These are phyloP conservation scores for Rhodotorula paludigena DNA, from an alignment of 768 basidiomycete species.

Conservation along the genomic window DNA sequence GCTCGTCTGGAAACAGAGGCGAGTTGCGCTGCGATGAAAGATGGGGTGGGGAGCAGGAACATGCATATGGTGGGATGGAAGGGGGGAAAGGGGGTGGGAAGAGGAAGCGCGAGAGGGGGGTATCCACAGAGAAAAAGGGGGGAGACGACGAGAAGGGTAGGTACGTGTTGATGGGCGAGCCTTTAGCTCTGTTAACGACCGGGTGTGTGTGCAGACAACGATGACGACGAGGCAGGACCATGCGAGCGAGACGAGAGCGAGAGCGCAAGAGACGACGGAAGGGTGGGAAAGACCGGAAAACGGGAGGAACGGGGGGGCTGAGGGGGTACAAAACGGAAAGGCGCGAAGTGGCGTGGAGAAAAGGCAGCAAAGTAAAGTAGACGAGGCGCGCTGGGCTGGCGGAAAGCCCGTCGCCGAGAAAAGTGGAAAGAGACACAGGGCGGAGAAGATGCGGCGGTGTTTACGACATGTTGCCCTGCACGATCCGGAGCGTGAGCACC, in stretches of 20 bases:
- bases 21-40: no score
- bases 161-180: neutral
- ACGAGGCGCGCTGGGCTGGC: neutral
- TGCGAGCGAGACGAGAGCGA: neutral
- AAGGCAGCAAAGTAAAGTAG: neutral
- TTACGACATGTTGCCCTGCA: conserved; percentile 19
- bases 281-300: neutral
- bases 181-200: neutral
- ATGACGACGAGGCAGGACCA: conserved; percentile 22
- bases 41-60: no score
- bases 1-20: no score
- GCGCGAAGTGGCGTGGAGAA: no score
- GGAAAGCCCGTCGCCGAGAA: neutral
- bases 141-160: neutral
- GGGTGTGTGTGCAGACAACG: no score
- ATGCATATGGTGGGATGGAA: neutral
- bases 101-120: neutral
- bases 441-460: neutral
- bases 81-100: neutral
- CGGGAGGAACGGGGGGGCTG: neutral
- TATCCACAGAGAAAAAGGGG: neutral
- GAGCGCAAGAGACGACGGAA: neutral
- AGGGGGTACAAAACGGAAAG: no score
- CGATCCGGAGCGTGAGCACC: no score
- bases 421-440: no score